Percentiles rank a stretch among this genome's conserved stretches.
Evolutionary conservation across 805 yeast species (phyloP).

Genomic region (Candida loeiensis): DNA sequence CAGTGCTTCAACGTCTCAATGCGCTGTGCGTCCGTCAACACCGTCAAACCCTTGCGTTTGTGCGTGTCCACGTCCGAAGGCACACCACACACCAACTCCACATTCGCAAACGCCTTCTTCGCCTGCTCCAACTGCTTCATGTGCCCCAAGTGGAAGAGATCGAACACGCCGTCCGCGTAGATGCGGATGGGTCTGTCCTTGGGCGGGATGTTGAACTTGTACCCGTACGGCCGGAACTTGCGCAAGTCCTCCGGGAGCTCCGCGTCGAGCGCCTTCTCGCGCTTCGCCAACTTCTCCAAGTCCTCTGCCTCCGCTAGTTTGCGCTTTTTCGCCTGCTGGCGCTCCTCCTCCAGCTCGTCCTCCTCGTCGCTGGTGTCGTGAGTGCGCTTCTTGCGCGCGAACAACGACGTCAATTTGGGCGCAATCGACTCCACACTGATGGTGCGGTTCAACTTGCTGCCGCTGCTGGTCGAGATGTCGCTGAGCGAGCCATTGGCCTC

Average conservation of each 20-base stretch:
- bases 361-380: conserved; percentile 13
- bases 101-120: conserved; percentile 84
- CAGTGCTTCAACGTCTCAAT: conserved; percentile 91
- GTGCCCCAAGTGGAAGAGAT: conserved; percentile 93
- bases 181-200: conserved; percentile 80
- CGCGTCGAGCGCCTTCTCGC: conserved; percentile 60
- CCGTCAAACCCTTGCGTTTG: conserved; percentile 89
- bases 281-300: conserved; percentile 33
- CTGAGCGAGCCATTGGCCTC: background rate
- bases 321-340: conserved; percentile 13
- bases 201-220: conserved; percentile 77
- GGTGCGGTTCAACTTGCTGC: conserved; percentile 24
- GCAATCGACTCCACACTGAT: conserved; percentile 41
- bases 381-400: conserved; percentile 19
- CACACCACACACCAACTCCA: conserved; percentile 81
- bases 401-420: conserved; percentile 33
- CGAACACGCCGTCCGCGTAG: conserved; percentile 99
- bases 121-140: conserved; percentile 98
- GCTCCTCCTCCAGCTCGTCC: conserved; percentile 18
- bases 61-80: conserved; percentile 92
- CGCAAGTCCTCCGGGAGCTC: conserved; percentile 66
- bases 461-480: background rate
- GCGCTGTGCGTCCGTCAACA: conserved; percentile 81
- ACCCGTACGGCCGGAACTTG: conserved; percentile 79
- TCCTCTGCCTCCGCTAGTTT: conserved; percentile 25